Base-by-base conservation (phyloP, 2,329 filamentous ascomycete genomes). In the Claviceps maximensis region DNA sequence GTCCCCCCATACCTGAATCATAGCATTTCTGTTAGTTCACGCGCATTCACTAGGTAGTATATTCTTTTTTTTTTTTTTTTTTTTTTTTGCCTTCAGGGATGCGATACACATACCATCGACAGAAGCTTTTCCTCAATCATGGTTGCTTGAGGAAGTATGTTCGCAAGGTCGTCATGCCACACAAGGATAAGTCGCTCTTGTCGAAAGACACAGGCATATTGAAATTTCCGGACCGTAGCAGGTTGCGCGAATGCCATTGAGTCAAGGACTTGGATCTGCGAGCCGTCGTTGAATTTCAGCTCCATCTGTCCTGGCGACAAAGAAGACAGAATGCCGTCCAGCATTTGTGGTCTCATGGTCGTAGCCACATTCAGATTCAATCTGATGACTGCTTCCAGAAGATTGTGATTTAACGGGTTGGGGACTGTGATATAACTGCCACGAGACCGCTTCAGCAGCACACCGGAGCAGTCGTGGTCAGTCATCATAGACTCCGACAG, bases 261-360 rank as follows among this genome's bases (percentile, higher is more conserved):
- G 38, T 74, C 71, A 49, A 73, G 63, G 29, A 76, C 65, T 54
- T 74, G 73, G 4, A 74, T 62, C 51, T 70, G 67, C 44, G 69
- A 73, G 4, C 73, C 71, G 50, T 67, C 65, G 40, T 64, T 65
- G 53, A 73, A 64, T 44, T 65, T 61, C 29, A 76, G 61, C 56
- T 74, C 72, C 0, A 64, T 69, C 52, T 75, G 71, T 36, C 64
- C 63, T 7, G 67, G 64, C 8, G 67, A 55, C 25, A 76, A 56
- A 0, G 65, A 65, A n/a, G 65, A 62, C 55, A 75, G 66, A 38
- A 76, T 70, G 17, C 69, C 70, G 21, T 70, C 66, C 29, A 72
- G 72, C 53, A 73, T 72, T 47, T 74, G 67, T 1, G 72, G 71
- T 10, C 68, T 70, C 70, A 77, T 74, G 10, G 74, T 76, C 54